These are phyloP conservation scores for Parasarocladium wereldwijsianum DNA, from an alignment of 2,329 filamentous ascomycete species.

Conservation along the genomic window DNA sequence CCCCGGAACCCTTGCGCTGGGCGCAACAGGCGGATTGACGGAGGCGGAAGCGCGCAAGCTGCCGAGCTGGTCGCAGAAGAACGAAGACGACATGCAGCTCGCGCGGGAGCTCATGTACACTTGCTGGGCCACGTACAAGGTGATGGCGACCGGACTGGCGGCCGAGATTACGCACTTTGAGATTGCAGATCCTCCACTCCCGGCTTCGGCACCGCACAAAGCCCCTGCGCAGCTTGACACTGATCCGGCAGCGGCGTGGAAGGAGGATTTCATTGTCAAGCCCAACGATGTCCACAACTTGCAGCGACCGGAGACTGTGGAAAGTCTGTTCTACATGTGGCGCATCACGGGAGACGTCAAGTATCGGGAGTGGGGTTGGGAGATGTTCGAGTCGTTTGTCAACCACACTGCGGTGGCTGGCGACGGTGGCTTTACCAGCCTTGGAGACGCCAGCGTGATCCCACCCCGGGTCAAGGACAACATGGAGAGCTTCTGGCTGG, in stretches of 20 bases:
- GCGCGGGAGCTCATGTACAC: conserved; percentile 89
- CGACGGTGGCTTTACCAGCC: conserved; percentile 66
- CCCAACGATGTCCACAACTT: conserved; percentile 80
- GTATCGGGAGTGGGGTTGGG: conserved; percentile 95
- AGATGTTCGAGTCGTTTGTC: conserved; percentile 90
- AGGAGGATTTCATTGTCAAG: conserved; percentile 67
- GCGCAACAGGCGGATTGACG: conserved; percentile 63
- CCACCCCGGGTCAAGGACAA: conserved; percentile 66
- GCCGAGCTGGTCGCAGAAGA: conserved; percentile 57
- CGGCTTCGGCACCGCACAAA: conserved; percentile 28
- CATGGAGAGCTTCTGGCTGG: conserved; percentile 99
- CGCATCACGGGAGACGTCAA: conserved; percentile 80
- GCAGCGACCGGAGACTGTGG: conserved; percentile 91
- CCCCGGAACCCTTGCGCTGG: conserved; percentile 87
- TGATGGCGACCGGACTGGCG: conserved; percentile 79
- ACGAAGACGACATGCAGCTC: conserved; percentile 77
- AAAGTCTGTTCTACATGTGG: conserved; percentile 97
- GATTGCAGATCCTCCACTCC: conserved; percentile 51
- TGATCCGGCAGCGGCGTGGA: conserved; percentile 48
- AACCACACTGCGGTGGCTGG: conserved; percentile 70
- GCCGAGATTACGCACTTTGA: conserved; percentile 90
- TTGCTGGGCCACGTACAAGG: conserved; percentile 95
- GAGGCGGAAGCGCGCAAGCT: conserved; percentile 61
- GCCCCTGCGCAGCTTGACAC: conserved; percentile 34
- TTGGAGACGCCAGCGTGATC: conserved; percentile 58